Conservation (phyloP, 192 early-diverging fungal genomes). For the Pilaira anomala region DNA sequence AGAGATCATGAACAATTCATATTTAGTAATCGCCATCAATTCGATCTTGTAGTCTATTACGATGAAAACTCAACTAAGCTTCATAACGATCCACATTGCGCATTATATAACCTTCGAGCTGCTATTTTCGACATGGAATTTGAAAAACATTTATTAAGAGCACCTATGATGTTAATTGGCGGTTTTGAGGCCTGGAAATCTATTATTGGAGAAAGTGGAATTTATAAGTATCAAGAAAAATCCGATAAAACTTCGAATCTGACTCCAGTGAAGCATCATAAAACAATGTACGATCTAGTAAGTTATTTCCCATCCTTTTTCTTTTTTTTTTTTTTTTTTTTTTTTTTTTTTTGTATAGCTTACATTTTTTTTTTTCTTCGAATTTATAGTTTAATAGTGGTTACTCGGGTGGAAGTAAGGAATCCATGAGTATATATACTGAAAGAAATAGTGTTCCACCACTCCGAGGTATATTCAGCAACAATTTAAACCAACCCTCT, state of each 20-base stretch:
- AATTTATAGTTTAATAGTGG: background rate
- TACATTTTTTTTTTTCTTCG: too few relatives aligned
- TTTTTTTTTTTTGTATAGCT: too few relatives aligned
- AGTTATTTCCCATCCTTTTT: background rate
- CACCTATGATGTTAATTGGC: conserved; percentile 71
- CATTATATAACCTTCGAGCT: conserved; percentile 45
- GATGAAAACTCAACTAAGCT: conserved; percentile 54
- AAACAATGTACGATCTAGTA: conserved; percentile 18
- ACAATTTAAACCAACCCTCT: background rate
- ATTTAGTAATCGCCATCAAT: conserved; percentile 61
- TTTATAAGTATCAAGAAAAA: conserved; percentile 21
- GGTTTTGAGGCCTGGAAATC: conserved; percentile 78
- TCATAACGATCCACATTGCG: conserved; percentile 18
- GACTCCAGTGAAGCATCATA: background rate
- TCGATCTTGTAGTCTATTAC: conserved; percentile 74
- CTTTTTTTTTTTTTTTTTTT: too few relatives aligned
- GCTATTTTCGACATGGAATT: conserved; percentile 66
- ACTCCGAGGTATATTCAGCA: conserved; percentile 19
- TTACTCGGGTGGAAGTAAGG: background rate
- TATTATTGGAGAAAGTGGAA: conserved; percentile 46
- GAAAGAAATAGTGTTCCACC: background rate
- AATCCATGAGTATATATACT: background rate
- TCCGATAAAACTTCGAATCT: background rate
- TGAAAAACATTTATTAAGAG: conserved; percentile 43
- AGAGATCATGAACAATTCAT: conserved; percentile 56